Conservation (phyloP, 768 basidiomycete species). For the Kwoniella newhampshirensis region DNA sequence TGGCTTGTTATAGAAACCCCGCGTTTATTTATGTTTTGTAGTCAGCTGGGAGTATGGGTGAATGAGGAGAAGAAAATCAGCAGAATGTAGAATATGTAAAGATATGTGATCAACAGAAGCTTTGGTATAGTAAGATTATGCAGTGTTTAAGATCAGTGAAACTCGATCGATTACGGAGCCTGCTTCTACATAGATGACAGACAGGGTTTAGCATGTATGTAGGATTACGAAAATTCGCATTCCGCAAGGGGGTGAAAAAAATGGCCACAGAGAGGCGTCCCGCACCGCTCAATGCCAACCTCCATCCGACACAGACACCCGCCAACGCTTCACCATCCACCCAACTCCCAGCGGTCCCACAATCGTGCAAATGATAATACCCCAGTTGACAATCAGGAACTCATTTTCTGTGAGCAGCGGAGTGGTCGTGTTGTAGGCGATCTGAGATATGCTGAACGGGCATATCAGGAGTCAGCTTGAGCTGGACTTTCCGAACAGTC, state of each 20-base stretch:
- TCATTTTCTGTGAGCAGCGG: constrained; percentile 55
- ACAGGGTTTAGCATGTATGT: no score
- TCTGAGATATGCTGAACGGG: constrained; percentile 55
- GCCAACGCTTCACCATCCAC: constrained; percentile 33
- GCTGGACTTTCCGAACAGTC: neutral
- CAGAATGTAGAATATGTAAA: no score
- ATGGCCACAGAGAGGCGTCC: no score
- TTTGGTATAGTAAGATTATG: no score
- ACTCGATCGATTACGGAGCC: no score
- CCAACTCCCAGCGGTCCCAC: constrained; percentile 56
- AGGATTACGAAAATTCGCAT: no score
- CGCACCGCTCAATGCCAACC: constrained; percentile 36
- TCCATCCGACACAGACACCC: constrained; percentile 26
- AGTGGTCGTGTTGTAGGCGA: constrained; percentile 42
- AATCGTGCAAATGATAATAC: constrained; percentile 61
- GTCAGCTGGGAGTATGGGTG: neutral
- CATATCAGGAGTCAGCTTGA: neutral
- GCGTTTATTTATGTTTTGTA: constrained; percentile 21
- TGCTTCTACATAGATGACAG: no score
- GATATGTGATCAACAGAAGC: no score
- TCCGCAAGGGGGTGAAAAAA: no score
- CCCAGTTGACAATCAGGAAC: constrained; percentile 63
- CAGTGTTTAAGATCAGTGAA: no score
- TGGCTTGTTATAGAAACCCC: constrained; percentile 10
- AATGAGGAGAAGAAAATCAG: no score